These are phyloP conservation scores for Penicillium taxi DNA, from an alignment of 495 filamentous ascomycete genomes.

Conservation along the genomic window DNA sequence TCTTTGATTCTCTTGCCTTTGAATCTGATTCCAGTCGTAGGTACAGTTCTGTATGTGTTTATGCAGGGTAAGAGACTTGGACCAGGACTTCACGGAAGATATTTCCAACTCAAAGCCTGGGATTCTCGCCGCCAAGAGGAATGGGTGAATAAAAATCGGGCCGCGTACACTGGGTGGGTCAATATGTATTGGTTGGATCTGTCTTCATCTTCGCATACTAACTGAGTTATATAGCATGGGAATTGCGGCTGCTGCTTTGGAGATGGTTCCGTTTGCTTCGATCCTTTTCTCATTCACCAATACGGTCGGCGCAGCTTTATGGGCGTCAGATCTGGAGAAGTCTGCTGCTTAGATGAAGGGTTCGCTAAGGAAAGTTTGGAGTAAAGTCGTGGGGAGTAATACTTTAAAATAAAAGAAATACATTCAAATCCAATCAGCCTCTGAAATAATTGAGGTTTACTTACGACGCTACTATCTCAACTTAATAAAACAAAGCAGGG, in stretches of 20 bases:
- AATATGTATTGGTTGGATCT: slow-evolving; percentile 10
- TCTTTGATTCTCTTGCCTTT: slow-evolving; percentile 76
- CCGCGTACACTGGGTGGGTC: slow-evolving; percentile 70
- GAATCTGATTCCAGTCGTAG: slow-evolving; percentile 86
- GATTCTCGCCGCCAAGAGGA: slow-evolving; percentile 48
- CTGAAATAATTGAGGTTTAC: too few species aligned
- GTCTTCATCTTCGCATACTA: too few species aligned
- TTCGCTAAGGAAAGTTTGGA: too few species aligned
- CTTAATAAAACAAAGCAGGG: too few species aligned
- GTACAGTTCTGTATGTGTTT: slow-evolving; percentile 69
- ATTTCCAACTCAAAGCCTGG: slow-evolving; percentile 88
- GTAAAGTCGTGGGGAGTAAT: too few species aligned
- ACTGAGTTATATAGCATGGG: slow-evolving; percentile 76
- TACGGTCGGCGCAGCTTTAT: slow-evolving; percentile 84
- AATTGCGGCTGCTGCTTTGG: slow-evolving; percentile 63
- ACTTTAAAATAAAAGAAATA: too few species aligned
- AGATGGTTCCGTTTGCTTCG: slow-evolving; percentile 76
- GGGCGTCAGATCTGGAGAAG: slow-evolving; percentile 85
- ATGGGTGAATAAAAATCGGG: slow-evolving; percentile 56
- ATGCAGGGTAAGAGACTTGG: slow-evolving; percentile 58
- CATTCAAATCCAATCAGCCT: too few species aligned
- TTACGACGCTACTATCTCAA: too few species aligned
- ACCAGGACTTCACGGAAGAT: slow-evolving; percentile 49
- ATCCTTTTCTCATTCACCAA: slow-evolving; percentile 88
- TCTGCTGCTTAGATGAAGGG: too few species aligned